Evolutionary conservation across 2,329 filamentous ascomycete species (phyloP), one percentile per base, ranked within the genome.

Genomic region (Trichophaea hybrida): DNA sequence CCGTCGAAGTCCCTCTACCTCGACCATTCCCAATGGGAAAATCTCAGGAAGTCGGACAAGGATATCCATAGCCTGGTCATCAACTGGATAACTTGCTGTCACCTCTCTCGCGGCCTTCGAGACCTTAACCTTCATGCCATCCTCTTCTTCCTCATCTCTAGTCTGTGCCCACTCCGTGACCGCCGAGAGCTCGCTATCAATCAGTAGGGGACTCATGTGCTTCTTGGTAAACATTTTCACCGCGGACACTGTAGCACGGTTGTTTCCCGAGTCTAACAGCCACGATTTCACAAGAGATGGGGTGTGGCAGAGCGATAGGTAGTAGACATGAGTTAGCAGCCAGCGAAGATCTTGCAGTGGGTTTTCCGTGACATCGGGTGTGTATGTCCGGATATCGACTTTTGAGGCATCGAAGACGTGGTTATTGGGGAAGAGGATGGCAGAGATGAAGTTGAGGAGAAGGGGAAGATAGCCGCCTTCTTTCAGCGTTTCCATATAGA

Each of bases 211-310:
- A 4, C 88, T 89, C 70, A 95, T 87, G 71, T 82, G 85, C 74
- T 83, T 90, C 59, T 86, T 80, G 1, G 90, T 94, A 88, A 91
- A 98, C 0, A 76, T 74, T 70, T 93, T 86, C 24, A 96, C 83
- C 0, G 87, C 80, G 31, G 84, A 82, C 34, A 83, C 84, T 13
- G 88, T 94, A 71, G 93, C 85, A 60, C 81, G 77, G 1, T 87
- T 84, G 15, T 84, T 89, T 59, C 83, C 83, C 70, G 88, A 86
- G 63, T 86, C 82, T 7, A 91, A 80, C 74, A 85, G 94, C 88
- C 93, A 97, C 1, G 77, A 73, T 69, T 89, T 90, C 61, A 89
- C 88, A 3, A 93, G 76, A 1, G 83, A 84, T 0, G 89, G 88
- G 0, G 86, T 77, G 69, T 88, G 84, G 68, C 82, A 85, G 40